A percentile compares a stretch with the other conserved stretches of the same genome.
phyloP scores from a whole-genome alignment of 1,284 basidiomycete genomes.

The Anthracocystis panici-leucophaei region DNA sequence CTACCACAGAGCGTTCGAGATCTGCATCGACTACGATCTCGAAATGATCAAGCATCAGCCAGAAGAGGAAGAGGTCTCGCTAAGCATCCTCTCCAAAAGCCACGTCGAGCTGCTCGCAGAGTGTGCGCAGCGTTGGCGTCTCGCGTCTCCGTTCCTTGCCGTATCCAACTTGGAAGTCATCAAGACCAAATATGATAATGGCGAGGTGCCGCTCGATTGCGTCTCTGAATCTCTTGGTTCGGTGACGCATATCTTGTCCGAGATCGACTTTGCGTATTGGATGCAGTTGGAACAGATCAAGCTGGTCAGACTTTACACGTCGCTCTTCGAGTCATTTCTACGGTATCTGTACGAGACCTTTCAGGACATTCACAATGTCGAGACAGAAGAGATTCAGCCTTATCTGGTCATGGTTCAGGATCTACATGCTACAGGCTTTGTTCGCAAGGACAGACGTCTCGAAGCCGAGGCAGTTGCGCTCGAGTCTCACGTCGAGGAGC shows the following conservation, averaged over 20 bases:
- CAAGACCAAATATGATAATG: constrained; percentile 85
- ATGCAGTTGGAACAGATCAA: constrained; percentile 80
- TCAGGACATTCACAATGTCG: constrained; percentile 73
- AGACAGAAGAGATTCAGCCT: constrained; percentile 57
- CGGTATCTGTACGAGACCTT: constrained; percentile 86
- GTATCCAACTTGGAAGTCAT: constrained; percentile 88
- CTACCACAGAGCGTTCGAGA: constrained; percentile 85
- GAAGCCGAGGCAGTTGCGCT: constrained; percentile 55
- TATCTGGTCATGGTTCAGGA: constrained; percentile 59
- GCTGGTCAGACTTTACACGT: constrained; percentile 48
- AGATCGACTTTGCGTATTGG: constrained; percentile 77
- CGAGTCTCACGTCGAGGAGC: constrained; percentile 65
- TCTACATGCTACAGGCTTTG: constrained; percentile 66
- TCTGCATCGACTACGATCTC: constrained; percentile 86
- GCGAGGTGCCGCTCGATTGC: constrained; percentile 92
- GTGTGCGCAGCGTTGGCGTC: constrained; percentile 89
- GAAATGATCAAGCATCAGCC: constrained; percentile 90
- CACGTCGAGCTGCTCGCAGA: constrained; percentile 88
- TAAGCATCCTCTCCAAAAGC: constrained; percentile 86
- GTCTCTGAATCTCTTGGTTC: constrained; percentile 83
- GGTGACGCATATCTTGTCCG: constrained; percentile 78
- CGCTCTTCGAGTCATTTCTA: constrained; percentile 86
- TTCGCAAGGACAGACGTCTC: constrained; percentile 52
- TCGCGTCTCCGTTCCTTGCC: constrained; percentile 81
- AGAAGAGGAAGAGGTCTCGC: constrained; percentile 94